Evolutionary conservation across 2,329 filamentous ascomycete species (phyloP).

Genomic region (Alternaria longipes): DNA sequence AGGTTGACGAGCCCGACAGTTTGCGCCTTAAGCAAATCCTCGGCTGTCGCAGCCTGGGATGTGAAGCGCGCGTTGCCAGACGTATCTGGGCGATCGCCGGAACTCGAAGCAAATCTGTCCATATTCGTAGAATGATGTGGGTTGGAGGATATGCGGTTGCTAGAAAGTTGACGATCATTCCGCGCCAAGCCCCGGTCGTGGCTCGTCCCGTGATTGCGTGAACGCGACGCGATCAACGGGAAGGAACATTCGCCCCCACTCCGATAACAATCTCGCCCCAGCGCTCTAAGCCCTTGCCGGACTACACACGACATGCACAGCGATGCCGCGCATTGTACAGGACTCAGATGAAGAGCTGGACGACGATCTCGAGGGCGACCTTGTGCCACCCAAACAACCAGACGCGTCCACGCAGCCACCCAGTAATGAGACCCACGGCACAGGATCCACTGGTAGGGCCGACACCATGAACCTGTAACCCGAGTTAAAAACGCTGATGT

Average conservation of each 20-base stretch:
- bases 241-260: constrained; percentile 10
- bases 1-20: constrained; percentile 92
- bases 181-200: not conserved
- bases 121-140: constrained; percentile 21
- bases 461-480: not conserved
- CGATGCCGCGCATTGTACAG: constrained; percentile 44
- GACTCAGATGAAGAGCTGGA: constrained; percentile 51
- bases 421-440: constrained; percentile 24
- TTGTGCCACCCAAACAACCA: constrained; percentile 17
- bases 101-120: constrained; percentile 41
- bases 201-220: constrained; percentile 37
- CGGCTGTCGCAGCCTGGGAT: constrained; percentile 76
- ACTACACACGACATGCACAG: constrained; percentile 12
- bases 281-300: not conserved
- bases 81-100: constrained; percentile 29
- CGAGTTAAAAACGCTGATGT: not conserved
- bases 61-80: constrained; percentile 70
- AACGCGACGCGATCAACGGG: constrained; percentile 19
- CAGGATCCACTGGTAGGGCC: constrained; percentile 43
- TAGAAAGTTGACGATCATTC: too few relatives aligned
- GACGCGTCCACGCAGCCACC: constrained; percentile 28
- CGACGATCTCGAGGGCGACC: constrained; percentile 37
- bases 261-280: not conserved
- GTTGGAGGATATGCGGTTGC: not conserved
- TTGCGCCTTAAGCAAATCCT: constrained; percentile 83